Conservation (phyloP, 768 basidiomycete genomes). For the Cyclocybe cylindracea region DNA sequence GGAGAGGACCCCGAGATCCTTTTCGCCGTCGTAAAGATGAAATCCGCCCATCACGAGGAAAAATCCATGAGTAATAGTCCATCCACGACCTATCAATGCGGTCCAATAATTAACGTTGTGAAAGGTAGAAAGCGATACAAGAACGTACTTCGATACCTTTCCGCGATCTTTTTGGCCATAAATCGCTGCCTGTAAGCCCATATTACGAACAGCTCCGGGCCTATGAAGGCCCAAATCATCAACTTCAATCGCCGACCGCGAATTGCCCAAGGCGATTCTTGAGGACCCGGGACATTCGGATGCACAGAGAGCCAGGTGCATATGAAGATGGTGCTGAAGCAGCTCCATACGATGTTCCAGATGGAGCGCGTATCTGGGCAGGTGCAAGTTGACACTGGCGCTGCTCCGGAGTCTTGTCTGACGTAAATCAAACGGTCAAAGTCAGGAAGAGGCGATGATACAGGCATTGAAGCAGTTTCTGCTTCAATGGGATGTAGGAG, state of each 20-base stretch:
- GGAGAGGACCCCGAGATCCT: neutral
- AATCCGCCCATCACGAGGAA: constrained; percentile 18
- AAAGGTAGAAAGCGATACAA: neutral
- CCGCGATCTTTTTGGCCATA: constrained; percentile 6
- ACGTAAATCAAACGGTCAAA: too few species aligned
- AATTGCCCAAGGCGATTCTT: neutral
- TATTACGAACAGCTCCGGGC: constrained; percentile 16
- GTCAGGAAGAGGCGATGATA: too few species aligned
- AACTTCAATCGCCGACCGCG: neutral
- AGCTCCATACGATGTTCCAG: constrained; percentile 2
- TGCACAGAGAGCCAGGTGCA: constrained; percentile 5
- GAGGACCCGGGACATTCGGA: constrained; percentile 10
- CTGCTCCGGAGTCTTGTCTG: too few species aligned
- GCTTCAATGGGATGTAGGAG: too few species aligned
- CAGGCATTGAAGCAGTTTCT: too few species aligned
- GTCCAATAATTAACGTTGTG: neutral
- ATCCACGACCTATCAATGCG: neutral
- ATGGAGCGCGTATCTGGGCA: constrained; percentile 2
- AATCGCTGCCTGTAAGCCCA: constrained; percentile 20
- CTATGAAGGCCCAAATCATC: constrained; percentile 7
- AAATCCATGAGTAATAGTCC: constrained; percentile 9
- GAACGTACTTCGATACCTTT: constrained; percentile 9
- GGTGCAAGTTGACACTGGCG: too few species aligned
- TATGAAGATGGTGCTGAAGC: neutral
- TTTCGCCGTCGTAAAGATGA: constrained; percentile 19